phyloP scores from a whole-genome alignment of 1,284 basidiomycete species.

The Cryptococcus sp. region DNA sequence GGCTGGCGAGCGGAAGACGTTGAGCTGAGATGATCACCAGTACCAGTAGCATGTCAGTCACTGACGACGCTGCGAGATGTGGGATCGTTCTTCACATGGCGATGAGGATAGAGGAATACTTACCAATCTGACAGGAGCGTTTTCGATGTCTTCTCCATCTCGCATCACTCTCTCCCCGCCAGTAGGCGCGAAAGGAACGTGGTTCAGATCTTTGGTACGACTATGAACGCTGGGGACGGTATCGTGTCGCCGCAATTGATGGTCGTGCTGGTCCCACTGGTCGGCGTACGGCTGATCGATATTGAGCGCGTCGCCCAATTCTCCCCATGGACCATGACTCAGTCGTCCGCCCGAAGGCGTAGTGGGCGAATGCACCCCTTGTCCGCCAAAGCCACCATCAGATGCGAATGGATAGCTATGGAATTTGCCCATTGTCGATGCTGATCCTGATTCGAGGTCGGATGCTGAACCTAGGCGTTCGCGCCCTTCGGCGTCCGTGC shows the following conservation, averaged over 20 bases:
- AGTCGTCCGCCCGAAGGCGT: neutral
- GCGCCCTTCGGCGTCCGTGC: neutral
- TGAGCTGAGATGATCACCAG: slow-evolving; percentile 18
- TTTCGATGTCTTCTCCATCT: slow-evolving; percentile 19
- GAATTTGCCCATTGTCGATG: no score
- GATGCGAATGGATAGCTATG: no score
- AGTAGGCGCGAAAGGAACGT: slow-evolving; percentile 28
- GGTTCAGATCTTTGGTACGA: neutral
- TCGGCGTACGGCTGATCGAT: neutral
- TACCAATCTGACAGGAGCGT: slow-evolving; percentile 18
- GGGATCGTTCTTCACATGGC: no score
- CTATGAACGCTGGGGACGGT: neutral
- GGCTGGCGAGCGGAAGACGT: slow-evolving; percentile 25
- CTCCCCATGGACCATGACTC: neutral
- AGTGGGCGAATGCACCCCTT: neutral
- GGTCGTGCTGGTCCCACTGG: neutral
- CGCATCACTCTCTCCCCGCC: slow-evolving; percentile 22
- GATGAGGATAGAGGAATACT: slow-evolving; percentile 8
- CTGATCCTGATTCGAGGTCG: no score
- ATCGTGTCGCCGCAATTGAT: neutral
- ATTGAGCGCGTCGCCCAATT: neutral
- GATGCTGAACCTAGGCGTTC: neutral
- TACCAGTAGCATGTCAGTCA: no score
- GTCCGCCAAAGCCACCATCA: no score
- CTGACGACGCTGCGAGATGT: no score